Percentiles rank a stretch among this genome's conserved stretches.
Evolutionary conservation across 768 basidiomycete species (phyloP).

Genomic region (Tricholoma hemisulphureum): DNA sequence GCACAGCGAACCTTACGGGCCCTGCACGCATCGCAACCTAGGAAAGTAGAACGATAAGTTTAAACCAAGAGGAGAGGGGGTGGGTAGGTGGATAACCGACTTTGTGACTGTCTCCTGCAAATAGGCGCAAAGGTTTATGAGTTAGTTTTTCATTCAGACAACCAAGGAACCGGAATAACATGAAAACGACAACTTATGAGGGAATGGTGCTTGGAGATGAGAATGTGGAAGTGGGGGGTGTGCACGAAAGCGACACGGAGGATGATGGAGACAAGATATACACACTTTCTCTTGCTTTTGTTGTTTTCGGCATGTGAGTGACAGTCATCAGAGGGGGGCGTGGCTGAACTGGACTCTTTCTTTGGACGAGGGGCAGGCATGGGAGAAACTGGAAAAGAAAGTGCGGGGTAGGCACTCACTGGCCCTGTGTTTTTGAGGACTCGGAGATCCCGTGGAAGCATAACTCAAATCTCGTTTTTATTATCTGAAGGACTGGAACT

Average conservation of each 20-base stretch:
- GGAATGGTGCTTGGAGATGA: constrained; percentile 33
- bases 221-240: constrained; percentile 38
- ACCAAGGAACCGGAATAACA: constrained; percentile 36
- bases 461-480: constrained; percentile 40
- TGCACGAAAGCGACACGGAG: constrained; percentile 44
- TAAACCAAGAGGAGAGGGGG: neutral
- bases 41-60: constrained; percentile 15
- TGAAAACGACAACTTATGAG: constrained; percentile 26
- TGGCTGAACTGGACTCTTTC: constrained; percentile 61
- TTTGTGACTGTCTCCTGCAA: constrained; percentile 80
- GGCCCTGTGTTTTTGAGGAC: constrained; percentile 35
- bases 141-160: constrained; percentile 33
- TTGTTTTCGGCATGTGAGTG: constrained; percentile 59
- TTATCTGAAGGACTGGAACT: constrained; percentile 33
- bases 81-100: constrained; percentile 40
- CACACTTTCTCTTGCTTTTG: constrained; percentile 81
- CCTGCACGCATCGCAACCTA: constrained; percentile 85
- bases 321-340: constrained; percentile 65
- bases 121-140: constrained; percentile 22
- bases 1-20: constrained; percentile 86
- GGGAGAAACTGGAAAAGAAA: constrained; percentile 29
- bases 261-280: constrained; percentile 52
- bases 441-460: constrained; percentile 39
- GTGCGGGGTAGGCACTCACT: constrained; percentile 29
- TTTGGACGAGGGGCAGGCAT: constrained; percentile 71